Conservation (phyloP, 2,329 filamentous ascomycete genomes). For the Epichloe coenophiala region DNA sequence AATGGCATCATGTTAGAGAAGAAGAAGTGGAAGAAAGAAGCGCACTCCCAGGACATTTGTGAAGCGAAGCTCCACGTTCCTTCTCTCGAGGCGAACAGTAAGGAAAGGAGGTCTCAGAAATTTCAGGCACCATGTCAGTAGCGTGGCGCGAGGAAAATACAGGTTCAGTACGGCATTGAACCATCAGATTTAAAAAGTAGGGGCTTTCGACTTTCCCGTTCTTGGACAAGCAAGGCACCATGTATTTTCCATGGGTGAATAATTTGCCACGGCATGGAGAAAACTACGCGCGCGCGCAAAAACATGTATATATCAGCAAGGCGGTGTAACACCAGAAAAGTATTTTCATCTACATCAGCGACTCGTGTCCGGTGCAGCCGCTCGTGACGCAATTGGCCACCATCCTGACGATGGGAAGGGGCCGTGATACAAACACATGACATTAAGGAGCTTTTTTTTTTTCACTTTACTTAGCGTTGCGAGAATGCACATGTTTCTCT, state of each 20-base stretch:
- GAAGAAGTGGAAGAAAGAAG: slow-evolving; percentile 6
- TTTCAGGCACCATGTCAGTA: background rate
- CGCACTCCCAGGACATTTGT: background rate
- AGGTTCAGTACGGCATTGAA: background rate
- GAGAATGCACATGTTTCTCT: too few species aligned
- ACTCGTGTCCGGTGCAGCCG: too few species aligned
- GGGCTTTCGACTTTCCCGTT: background rate
- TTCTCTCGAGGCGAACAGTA: background rate
- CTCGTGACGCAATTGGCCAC: too few species aligned
- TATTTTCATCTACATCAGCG: too few species aligned
- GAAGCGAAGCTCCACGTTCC: background rate
- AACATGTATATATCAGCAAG: too few species aligned
- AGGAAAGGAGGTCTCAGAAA: background rate
- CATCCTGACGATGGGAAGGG: too few species aligned
- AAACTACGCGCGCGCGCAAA: too few species aligned
- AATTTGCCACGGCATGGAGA: too few species aligned
- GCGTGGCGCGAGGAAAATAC: background rate
- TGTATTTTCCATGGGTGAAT: background rate
- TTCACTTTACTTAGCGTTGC: background rate
- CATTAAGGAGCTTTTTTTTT: too few species aligned
- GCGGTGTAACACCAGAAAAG: rapidly evolving
- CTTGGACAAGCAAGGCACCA: background rate
- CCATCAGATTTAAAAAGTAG: background rate
- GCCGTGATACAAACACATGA: too few species aligned
- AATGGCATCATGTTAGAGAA: slow-evolving; percentile 9